Percentiles rank a stretch among this genome's conserved stretches.
These are phyloP conservation scores for Cucurbita argyrosperma DNA, from an alignment of 306 rosid species.

Conservation along the genomic window DNA sequence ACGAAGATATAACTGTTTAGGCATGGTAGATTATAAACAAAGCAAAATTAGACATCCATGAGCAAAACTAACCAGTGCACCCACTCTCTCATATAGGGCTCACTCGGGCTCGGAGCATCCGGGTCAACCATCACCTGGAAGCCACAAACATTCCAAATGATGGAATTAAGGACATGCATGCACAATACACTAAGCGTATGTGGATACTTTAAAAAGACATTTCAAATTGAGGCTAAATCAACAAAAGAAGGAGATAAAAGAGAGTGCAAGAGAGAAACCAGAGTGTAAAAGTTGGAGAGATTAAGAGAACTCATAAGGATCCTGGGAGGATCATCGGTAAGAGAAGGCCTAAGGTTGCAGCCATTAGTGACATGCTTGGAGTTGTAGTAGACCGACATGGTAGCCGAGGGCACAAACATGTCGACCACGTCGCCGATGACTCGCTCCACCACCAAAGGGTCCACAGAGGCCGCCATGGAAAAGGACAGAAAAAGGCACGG, in stretches of 20 bases:
- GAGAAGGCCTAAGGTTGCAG: slow-evolving; percentile 69
- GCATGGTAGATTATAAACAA: background rate
- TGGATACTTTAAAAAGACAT: too few species aligned
- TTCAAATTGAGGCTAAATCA: too few species aligned
- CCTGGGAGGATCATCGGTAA: slow-evolving; percentile 43
- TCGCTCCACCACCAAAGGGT: slow-evolving; percentile 73
- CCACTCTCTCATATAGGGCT: slow-evolving; percentile 78
- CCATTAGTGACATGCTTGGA: slow-evolving; percentile 74
- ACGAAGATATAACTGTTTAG: background rate
- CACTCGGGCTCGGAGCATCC: slow-evolving; percentile 93
- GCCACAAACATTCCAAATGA: background rate
- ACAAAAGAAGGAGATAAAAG: too few species aligned
- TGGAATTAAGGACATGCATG: slow-evolving; percentile 7
- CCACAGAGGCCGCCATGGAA: slow-evolving; percentile 53
- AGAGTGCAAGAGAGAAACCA: slow-evolving; percentile 16
- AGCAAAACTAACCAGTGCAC: slow-evolving; percentile 42
- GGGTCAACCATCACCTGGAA: slow-evolving; percentile 89
- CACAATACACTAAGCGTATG: background rate
- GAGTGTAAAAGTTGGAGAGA: slow-evolving; percentile 47
- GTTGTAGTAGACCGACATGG: slow-evolving; percentile 60
- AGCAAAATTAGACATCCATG: background rate
- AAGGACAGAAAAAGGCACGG: background rate
- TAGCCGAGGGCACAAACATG: slow-evolving; percentile 52
- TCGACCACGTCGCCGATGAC: slow-evolving; percentile 84
- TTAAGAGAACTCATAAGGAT: slow-evolving; percentile 31